Percentiles rank a stretch among this genome's conserved stretches.
Conservation (phyloP, 1,284 basidiomycete species). For the Austropuccinia psidii region DNA sequence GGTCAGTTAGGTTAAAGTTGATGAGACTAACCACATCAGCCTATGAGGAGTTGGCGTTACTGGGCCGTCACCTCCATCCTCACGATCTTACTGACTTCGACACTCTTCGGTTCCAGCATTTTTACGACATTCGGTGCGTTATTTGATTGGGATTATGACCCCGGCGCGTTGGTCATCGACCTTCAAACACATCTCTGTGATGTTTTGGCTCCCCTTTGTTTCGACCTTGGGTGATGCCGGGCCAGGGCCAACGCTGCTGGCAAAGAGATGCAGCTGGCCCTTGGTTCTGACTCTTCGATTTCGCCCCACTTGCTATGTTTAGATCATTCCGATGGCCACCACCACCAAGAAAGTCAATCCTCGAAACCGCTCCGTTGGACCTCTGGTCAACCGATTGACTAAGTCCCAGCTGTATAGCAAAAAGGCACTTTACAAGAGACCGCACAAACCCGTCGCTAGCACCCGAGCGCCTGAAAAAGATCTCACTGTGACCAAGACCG, state of each 20-base stretch:
- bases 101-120: neutral
- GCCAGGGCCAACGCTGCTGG: slow-evolving; percentile 35
- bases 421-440: slow-evolving; percentile 60
- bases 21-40: slow-evolving; percentile 6
- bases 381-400: slow-evolving; percentile 74
- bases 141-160: no score
- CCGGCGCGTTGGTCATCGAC: no score
- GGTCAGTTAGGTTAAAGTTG: neutral
- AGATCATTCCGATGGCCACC: slow-evolving; percentile 14
- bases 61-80: no score
- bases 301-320: neutral
- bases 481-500: slow-evolving; percentile 57
- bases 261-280: slow-evolving; percentile 37
- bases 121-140: slow-evolving; percentile 23
- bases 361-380: slow-evolving; percentile 77
- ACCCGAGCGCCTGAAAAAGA: slow-evolving; percentile 63
- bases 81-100: neutral
- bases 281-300: slow-evolving; percentile 21
- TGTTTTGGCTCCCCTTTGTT: slow-evolving; percentile 6
- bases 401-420: slow-evolving; percentile 70
- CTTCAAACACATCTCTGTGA: no score
- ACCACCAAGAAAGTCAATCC: slow-evolving; percentile 44
- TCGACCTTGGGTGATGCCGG: neutral
- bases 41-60: no score
- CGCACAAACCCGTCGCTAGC: slow-evolving; percentile 50